phyloP scores from a whole-genome alignment of 805 yeast genomes.

The Sugiyamaella lignohabitans region DNA sequence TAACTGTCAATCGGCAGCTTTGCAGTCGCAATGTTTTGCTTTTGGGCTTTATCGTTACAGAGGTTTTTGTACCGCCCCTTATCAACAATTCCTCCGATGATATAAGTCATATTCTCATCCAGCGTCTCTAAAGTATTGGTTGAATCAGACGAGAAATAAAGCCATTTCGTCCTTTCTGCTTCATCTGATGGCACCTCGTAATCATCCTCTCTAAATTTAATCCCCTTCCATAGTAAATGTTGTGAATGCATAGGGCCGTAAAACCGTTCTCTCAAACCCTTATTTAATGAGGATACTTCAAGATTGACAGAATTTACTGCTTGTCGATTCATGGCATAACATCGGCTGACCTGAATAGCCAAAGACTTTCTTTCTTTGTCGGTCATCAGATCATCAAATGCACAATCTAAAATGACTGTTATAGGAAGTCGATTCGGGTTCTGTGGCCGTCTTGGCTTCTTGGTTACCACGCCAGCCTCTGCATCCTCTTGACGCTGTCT shows the following conservation, averaged over 20 bases:
- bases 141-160: conserved; percentile 85
- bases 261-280: conserved; percentile 59
- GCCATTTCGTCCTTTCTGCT: conserved; percentile 33
- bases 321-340: conserved; percentile 71
- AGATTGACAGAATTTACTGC: conserved; percentile 53
- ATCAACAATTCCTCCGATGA: conserved; percentile 95
- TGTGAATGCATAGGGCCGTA: conserved; percentile 51
- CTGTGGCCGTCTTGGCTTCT: conserved; percentile 11
- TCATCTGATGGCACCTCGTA: conserved; percentile 30
- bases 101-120: conserved; percentile 65
- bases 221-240: conserved; percentile 62
- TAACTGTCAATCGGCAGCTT: conserved; percentile 83
- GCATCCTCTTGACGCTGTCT: conserved; percentile 32
- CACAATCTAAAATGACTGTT: conserved; percentile 74
- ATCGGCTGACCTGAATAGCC: conserved; percentile 72
- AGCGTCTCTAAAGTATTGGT: conserved; percentile 58
- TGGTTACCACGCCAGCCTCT: conserved; percentile 28
- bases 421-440: conserved; percentile 37
- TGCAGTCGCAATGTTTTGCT: conserved; percentile 62
- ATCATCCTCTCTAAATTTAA: conserved; percentile 43
- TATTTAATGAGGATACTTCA: conserved; percentile 57
- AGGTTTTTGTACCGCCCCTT: conserved; percentile 80
- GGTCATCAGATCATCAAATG: conserved; percentile 83
- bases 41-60: conserved; percentile 75
- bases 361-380: conserved; percentile 64